These are phyloP conservation scores for Citrus inodora DNA, from an alignment of 345 rosid genomes.

Conservation along the genomic window DNA sequence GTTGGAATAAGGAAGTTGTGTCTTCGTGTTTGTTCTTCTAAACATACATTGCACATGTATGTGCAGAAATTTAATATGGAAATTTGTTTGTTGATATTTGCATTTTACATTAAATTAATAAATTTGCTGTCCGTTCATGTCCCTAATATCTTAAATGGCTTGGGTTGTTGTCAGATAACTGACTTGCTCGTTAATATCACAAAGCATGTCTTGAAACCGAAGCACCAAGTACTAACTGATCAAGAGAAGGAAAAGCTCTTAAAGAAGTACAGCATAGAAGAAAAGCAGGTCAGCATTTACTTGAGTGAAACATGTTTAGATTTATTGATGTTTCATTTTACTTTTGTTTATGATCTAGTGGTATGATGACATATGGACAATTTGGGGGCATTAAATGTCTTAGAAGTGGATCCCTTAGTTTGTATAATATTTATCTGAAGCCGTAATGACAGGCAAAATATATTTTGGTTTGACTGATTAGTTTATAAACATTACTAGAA, in stretches of 20 bases:
- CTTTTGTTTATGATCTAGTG: not conserved
- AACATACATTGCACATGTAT: not conserved
- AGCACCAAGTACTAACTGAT: constrained; percentile 57
- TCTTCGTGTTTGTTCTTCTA: not conserved
- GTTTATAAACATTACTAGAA: not conserved
- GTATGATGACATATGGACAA: too few species aligned
- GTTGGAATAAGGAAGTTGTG: not conserved
- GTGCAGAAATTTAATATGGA: not conserved
- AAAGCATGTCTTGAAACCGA: constrained; percentile 74
- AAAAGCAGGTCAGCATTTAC: constrained; percentile 70
- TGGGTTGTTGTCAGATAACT: constrained; percentile 46
- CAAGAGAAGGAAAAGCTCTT: constrained; percentile 62
- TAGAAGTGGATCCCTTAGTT: not conserved
- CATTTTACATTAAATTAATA: not conserved
- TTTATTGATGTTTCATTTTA: not conserved
- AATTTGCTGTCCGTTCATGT: not conserved
- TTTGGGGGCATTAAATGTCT: not conserved
- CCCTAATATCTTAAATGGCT: not conserved
- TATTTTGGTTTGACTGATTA: not conserved
- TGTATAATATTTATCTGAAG: not conserved
- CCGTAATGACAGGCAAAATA: not conserved
- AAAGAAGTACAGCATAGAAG: constrained; percentile 57
- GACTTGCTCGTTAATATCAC: constrained; percentile 81
- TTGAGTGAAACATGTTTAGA: not conserved
- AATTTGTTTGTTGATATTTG: not conserved